These are phyloP conservation scores for Moricandia arvensis DNA, from an alignment of 345 rosid species.

Conservation along the genomic window DNA sequence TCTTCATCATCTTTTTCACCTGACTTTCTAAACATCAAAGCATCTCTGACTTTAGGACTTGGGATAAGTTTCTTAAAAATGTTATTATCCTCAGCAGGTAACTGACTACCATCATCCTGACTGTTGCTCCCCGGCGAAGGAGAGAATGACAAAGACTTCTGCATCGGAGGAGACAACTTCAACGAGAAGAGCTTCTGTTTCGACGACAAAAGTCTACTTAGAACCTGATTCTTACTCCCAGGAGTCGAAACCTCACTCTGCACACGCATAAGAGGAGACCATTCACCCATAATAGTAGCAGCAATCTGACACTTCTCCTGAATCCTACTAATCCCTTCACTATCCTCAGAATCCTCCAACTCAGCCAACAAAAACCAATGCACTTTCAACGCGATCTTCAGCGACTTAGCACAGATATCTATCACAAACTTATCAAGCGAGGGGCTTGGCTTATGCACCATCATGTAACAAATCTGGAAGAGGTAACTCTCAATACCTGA, in stretches of 20 bases:
- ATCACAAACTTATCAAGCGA: conserved; percentile 96
- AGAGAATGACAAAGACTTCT: conserved; percentile 66
- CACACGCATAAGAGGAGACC: conserved; percentile 70
- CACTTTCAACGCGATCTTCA: conserved; percentile 87
- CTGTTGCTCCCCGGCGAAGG: conserved; percentile 53
- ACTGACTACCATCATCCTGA: conserved; percentile 64
- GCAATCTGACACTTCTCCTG: conserved; percentile 98
- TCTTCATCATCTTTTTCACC: conserved; percentile 88
- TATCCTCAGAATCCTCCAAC: conserved; percentile 91
- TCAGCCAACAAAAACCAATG: conserved; percentile 97
- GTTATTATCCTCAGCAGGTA: conserved; percentile 74
- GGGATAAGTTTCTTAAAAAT: conserved; percentile 90
- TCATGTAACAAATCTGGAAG: conserved; percentile 91
- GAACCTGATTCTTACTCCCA: conserved; percentile 87
- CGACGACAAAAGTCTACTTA: conserved; percentile 73
- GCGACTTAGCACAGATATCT: conserved; percentile 79
- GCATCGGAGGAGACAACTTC: conserved; percentile 69
- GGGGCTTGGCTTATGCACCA: conserved; percentile 97
- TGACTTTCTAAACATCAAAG: conserved; percentile 88
- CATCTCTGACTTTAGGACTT: conserved; percentile 91
- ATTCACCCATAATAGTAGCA: conserved; percentile 92
- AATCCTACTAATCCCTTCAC: conserved; percentile 89
- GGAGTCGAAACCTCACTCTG: conserved; percentile 55
- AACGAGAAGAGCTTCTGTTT: conserved; percentile 86
- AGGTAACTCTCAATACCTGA: conserved; percentile 91